These are phyloP conservation scores for Fusarium brevicatenulatum DNA, from an alignment of 2,329 filamentous ascomycete genomes.

Conservation along the genomic window DNA sequence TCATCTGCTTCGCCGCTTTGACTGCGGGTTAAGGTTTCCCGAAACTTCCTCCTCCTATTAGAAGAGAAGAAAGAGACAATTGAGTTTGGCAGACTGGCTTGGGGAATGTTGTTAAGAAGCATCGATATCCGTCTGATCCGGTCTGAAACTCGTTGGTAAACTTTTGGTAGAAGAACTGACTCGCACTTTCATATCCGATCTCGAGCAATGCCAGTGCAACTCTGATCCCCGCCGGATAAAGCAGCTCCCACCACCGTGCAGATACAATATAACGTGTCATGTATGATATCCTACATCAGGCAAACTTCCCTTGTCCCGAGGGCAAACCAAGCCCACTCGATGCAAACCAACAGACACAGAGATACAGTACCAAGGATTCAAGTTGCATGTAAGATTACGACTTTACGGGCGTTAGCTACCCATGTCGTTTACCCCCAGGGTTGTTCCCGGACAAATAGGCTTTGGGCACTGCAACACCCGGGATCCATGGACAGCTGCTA, in stretches of 20 bases:
- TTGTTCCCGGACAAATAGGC: slow-evolving; percentile 31
- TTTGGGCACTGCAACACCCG: slow-evolving; percentile 1
- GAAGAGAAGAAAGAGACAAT: neutral
- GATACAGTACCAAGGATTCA: slow-evolving; percentile 9
- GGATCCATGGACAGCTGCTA: neutral
- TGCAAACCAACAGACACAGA: neutral
- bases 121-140: slow-evolving; percentile 15
- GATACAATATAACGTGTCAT: neutral
- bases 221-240: slow-evolving; percentile 37
- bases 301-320: slow-evolving; percentile 39
- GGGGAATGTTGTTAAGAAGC: neutral
- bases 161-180: neutral
- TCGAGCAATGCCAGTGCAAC: neutral
- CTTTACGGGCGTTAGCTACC: slow-evolving; percentile 26
- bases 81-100: neutral
- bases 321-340: neutral
- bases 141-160: neutral
- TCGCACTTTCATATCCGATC: slow-evolving; percentile 13
- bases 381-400: slow-evolving; percentile 36
- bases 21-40: slow-evolving; percentile 5
- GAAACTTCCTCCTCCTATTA: neutral
- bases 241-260: slow-evolving; percentile 2
- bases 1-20: slow-evolving; percentile 30
- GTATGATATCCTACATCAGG: slow-evolving; percentile 11
- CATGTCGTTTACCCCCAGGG: neutral